Percentiles rank a stretch among this genome's conserved stretches.
Evolutionary conservation across 441 rosid genomes (phyloP).

Genomic region (Mallotus repandus): DNA sequence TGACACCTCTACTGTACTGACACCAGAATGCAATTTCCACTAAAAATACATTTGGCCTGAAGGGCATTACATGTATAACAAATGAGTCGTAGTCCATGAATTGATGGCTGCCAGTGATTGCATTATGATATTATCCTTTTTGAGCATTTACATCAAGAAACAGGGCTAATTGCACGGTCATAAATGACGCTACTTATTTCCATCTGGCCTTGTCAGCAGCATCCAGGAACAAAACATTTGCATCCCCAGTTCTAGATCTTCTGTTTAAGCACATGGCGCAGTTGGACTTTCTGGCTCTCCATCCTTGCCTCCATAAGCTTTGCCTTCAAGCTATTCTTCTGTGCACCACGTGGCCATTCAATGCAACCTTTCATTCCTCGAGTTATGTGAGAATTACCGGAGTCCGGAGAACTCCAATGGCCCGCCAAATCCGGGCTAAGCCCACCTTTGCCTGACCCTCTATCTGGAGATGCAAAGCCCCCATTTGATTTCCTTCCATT

Average conservation of each 20-base stretch:
- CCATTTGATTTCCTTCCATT: slow-evolving; percentile 63
- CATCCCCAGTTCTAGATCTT: slow-evolving; percentile 51
- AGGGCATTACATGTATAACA: slow-evolving; percentile 11
- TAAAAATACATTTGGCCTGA: background rate
- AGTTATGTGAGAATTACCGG: slow-evolving; percentile 57
- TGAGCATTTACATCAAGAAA: slow-evolving; percentile 20
- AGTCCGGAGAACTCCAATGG: slow-evolving; percentile 87
- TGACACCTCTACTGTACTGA: background rate
- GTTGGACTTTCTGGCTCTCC: slow-evolving; percentile 82
- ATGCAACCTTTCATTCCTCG: slow-evolving; percentile 95
- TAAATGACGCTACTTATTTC: slow-evolving; percentile 24
- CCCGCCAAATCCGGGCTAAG: slow-evolving; percentile 56
- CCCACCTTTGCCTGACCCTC: slow-evolving; percentile 55
- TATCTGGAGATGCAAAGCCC: slow-evolving; percentile 51
- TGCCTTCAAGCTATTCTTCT: slow-evolving; percentile 82
- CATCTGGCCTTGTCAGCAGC: slow-evolving; percentile 20
- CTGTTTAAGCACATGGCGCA: slow-evolving; percentile 87
- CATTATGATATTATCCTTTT: slow-evolving; percentile 12
- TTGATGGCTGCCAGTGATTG: background rate
- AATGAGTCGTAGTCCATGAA: slow-evolving; percentile 11
- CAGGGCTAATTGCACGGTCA: slow-evolving; percentile 12
- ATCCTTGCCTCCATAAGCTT: slow-evolving; percentile 90
- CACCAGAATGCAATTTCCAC: slow-evolving; percentile 7
- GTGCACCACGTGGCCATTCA: slow-evolving; percentile 86
- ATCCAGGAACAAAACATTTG: slow-evolving; percentile 14